Conservation (phyloP, 495 filamentous ascomycete species). For the Aspergillus carlsbadensis region DNA sequence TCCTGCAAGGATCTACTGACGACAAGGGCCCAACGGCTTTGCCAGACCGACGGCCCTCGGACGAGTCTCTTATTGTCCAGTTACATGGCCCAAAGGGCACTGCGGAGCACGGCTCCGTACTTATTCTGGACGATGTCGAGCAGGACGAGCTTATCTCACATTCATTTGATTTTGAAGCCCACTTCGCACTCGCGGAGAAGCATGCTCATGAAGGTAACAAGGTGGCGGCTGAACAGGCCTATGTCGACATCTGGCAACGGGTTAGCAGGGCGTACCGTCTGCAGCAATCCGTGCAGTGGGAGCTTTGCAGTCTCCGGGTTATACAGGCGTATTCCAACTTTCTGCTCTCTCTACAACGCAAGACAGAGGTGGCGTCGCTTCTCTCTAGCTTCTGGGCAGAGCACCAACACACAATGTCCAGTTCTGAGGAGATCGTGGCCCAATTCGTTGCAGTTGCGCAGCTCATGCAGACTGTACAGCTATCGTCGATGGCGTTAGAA, state of each 20-base stretch:
- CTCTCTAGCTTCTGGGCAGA: constrained; percentile 39
- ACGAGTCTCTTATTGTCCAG: constrained; percentile 25
- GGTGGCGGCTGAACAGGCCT: constrained; percentile 28
- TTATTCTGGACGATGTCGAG: constrained; percentile 16
- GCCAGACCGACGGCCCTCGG: not conserved
- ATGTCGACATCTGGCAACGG: constrained; percentile 39
- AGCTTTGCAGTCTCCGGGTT: constrained; percentile 30
- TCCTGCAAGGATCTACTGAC: constrained; percentile 5
- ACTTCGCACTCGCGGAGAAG: constrained; percentile 16
- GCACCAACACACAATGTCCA: constrained; percentile 23
- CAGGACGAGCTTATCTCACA: constrained; percentile 16
- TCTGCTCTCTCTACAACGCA: constrained; percentile 28
- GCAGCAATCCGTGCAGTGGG: constrained; percentile 30
- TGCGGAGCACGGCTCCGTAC: constrained; percentile 18
- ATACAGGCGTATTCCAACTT: constrained; percentile 33
- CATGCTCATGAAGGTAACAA: constrained; percentile 23
- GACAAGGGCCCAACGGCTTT: constrained; percentile 1
- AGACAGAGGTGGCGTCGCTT: constrained; percentile 34
- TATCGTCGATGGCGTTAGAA: constrained; percentile 30
- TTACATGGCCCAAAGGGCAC: constrained; percentile 28
- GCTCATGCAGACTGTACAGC: constrained; percentile 33
- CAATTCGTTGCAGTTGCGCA: constrained; percentile 35
- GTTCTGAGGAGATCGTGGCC: constrained; percentile 23
- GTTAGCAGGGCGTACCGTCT: constrained; percentile 30
- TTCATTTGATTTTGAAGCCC: constrained; percentile 11